A percentile compares a stretch with the other conserved stretches of the same genome.
phyloP scores from a whole-genome alignment of 495 filamentous ascomycete genomes.

The Trichoderma gamsii region DNA sequence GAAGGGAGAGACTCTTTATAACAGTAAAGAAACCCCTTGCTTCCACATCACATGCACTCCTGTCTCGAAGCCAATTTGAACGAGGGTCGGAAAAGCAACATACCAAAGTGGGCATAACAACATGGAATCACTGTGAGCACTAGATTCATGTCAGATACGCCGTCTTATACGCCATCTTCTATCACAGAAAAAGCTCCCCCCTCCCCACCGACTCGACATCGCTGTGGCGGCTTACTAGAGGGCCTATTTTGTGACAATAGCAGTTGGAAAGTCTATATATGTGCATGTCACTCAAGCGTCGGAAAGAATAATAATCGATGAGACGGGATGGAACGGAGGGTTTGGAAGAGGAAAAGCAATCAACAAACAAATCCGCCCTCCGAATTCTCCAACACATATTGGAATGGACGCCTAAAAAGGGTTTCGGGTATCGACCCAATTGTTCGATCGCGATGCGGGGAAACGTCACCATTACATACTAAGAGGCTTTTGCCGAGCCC shows the following conservation, averaged over 20 bases:
- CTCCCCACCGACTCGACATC: neutral
- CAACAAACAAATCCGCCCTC: too few relatives aligned
- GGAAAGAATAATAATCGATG: too few relatives aligned
- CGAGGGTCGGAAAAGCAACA: neutral
- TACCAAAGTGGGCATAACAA: neutral
- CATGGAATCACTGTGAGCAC: neutral
- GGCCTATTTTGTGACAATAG: neutral
- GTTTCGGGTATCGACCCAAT: neutral
- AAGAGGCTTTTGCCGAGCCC: neutral
- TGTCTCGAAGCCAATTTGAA: neutral
- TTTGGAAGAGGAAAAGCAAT: neutral
- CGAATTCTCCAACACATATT: too few relatives aligned
- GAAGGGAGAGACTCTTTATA: too few relatives aligned
- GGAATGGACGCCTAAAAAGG: too few relatives aligned
- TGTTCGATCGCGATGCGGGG: slow-evolving; percentile 2
- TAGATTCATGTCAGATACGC: neutral
- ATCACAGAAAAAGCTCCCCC: too few relatives aligned
- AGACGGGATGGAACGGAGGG: neutral
- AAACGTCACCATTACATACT: slow-evolving; percentile 11
- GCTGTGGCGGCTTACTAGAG: slow-evolving; percentile 3
- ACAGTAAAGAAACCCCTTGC: too few relatives aligned
- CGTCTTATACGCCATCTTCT: neutral
- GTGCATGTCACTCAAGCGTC: too few relatives aligned
- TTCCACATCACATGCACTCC: neutral
- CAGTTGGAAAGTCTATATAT: neutral